Evolutionary conservation across 2,329 filamentous ascomycete genomes (phyloP).

Genomic region (Diaporthe caulivora): DNA sequence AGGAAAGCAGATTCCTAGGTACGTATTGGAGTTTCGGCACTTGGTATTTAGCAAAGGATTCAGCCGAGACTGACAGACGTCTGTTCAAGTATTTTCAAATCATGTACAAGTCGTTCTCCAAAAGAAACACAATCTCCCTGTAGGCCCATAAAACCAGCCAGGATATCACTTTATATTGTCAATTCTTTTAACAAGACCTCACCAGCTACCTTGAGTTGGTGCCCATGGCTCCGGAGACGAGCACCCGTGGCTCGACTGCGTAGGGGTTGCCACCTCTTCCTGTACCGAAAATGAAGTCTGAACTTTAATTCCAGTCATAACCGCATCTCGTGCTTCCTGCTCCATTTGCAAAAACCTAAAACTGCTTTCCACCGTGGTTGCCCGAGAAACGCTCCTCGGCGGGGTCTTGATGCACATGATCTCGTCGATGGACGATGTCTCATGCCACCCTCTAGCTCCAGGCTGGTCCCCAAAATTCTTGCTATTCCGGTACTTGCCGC

Average conservation of each 20-base stretch:
- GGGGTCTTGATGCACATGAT: constrained; percentile 7
- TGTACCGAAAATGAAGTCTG: constrained; percentile 11
- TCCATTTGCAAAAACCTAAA: not conserved
- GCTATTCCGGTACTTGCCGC: not conserved
- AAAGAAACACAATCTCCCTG: not conserved
- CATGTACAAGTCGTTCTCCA: not conserved
- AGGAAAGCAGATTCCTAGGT: too few relatives aligned
- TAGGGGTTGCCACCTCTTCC: constrained; percentile 1
- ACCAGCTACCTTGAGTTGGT: not conserved
- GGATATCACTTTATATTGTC: not conserved
- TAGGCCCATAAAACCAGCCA: not conserved
- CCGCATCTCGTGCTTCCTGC: constrained; percentile 1
- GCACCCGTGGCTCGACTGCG: constrained; percentile 4
- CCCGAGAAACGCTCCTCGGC: constrained; percentile 1
- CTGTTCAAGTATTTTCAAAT: not conserved
- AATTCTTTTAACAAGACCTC: not conserved
- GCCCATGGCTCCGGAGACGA: constrained; percentile 1
- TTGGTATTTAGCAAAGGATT: not conserved
- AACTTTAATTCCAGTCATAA: not conserved
- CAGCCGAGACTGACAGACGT: not conserved
- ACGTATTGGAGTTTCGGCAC: not conserved
- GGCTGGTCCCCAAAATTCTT: not conserved
- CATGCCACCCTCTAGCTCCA: not conserved
- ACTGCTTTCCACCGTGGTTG: constrained; percentile 1
- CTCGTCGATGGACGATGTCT: constrained; percentile 9